Base-by-base conservation (phyloP, 345 rosid genomes). In the Sonneratia alba region DNA sequence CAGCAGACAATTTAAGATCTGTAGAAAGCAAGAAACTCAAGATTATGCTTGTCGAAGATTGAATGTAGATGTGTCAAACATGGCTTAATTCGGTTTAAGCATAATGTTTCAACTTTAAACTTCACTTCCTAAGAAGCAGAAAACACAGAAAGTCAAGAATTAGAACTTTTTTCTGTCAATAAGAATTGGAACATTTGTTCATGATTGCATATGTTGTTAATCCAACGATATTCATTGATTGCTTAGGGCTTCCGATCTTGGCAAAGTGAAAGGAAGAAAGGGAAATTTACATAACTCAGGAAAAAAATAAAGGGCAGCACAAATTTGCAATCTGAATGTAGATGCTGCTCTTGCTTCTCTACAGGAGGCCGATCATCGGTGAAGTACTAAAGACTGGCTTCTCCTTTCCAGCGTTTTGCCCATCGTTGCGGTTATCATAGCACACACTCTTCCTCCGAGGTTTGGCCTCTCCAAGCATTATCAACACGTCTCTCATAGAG, bases 381-480 rank as follows among this genome's bases (percentile, higher is more conserved):
- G 93, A 89, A 80, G 75, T 82, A 73, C 77, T 85, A 56, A 89
- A 89, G 37, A 87, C 69, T 36, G 82, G 89, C 81, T 73, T 69
- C 66, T 89, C 93, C 64, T 85, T 87, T 72, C 70, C 71, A 11
- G 74, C 77, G 74, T 72, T 75, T 11, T 75, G 80, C 47, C 21
- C 71, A 8, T 51, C 36, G 10, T 62, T 55, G 53, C 22, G 69
- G 37, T 55, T 18, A 14, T 65, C 43, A 15, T 82, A 81, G 49
- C 91, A 83, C 6, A 86, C 81, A 69, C 93, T 94, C 83, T 93
- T 89, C 83, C 95, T 84, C 68, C 92, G 76, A 0, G 96, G 98
- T 72, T 88, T 93, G 34, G 97, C 96, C 85, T 93, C 91, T 56
- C 89, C 87, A 21, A 93, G 96, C 97, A 89, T 89, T 24, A 88